These are phyloP conservation scores for Hirsutella minnesotensis DNA, from an alignment of 2,329 filamentous ascomycete genomes.

Conservation along the genomic window DNA sequence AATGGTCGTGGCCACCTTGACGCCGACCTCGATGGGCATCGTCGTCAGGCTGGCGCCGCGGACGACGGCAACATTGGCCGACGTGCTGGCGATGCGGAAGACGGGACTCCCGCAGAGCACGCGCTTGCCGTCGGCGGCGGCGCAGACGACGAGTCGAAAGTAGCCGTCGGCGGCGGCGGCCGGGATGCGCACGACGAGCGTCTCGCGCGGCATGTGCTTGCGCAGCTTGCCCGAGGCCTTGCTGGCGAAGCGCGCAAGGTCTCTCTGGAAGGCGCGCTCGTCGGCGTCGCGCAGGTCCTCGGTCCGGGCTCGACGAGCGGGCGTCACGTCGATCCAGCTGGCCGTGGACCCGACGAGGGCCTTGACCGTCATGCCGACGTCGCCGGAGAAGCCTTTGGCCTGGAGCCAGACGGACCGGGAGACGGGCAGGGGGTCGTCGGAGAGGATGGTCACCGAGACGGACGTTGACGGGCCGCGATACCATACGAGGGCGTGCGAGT, in stretches of 20 bases:
- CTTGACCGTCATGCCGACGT: conserved; percentile 55
- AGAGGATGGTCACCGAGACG: conserved; percentile 52
- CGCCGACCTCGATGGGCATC: conserved; percentile 53
- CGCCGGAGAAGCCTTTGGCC: conserved; percentile 55
- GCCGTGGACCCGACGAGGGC: conserved; percentile 46
- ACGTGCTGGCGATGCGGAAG: conserved; percentile 57
- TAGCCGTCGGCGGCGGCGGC: conserved; percentile 54
- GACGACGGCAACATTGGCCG: conserved; percentile 45
- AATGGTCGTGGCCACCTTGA: conserved; percentile 41
- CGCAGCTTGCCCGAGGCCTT: conserved; percentile 34
- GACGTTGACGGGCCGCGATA: conserved; percentile 55
- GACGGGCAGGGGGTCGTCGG: conserved; percentile 40
- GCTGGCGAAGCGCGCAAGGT: conserved; percentile 51
- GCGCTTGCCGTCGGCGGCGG: conserved; percentile 24
- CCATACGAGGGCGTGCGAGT: conserved; percentile 51
- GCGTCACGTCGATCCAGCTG: conserved; percentile 59
- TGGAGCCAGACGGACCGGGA: conserved; percentile 56
- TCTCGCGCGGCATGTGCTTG: conserved; percentile 46
- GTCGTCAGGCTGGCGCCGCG: conserved; percentile 53
- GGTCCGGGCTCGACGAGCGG: conserved; percentile 30
- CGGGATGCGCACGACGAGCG: conserved; percentile 52
- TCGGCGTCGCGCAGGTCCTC: conserved; percentile 41
- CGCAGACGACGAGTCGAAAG: conserved; percentile 53
- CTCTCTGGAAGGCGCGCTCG: conserved; percentile 56
- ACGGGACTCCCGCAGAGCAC: conserved; percentile 54